Percentiles rank a stretch among this genome's conserved stretches.
Evolutionary conservation across 176 grass and related monocot species (phyloP).

Genomic region (maize (Zea mays)): Zm-B73-REFERENCE-NAM-5.0 NC_050096.1:241465001-241465500

Average conservation of each 20-base stretch:
- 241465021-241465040: slow-evolving; percentile 21
- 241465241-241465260: neutral
- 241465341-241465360: slow-evolving; percentile 17
- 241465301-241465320: neutral
- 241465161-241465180: slow-evolving; percentile 4
- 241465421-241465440: slow-evolving; percentile 86
- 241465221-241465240: neutral
- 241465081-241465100: slow-evolving; percentile 23
- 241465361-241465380: neutral
- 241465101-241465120: neutral
- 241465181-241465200: neutral
- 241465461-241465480: slow-evolving; percentile 96
- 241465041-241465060: slow-evolving; percentile 1
- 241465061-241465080: slow-evolving; percentile 18
- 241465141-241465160: neutral
- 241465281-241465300: slow-evolving; percentile 1
- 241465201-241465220: slow-evolving; percentile 12
- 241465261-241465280: slow-evolving; percentile 13
- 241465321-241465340: neutral
- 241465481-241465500: slow-evolving; percentile 76
- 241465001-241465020: slow-evolving; percentile 20
- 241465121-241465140: slow-evolving; percentile 10
- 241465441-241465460: slow-evolving; percentile 97
- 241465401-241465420: slow-evolving; percentile 43
- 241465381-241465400: neutral